phyloP scores from a whole-genome alignment of 441 rosid species.

The Capsella rubella region DNA sequence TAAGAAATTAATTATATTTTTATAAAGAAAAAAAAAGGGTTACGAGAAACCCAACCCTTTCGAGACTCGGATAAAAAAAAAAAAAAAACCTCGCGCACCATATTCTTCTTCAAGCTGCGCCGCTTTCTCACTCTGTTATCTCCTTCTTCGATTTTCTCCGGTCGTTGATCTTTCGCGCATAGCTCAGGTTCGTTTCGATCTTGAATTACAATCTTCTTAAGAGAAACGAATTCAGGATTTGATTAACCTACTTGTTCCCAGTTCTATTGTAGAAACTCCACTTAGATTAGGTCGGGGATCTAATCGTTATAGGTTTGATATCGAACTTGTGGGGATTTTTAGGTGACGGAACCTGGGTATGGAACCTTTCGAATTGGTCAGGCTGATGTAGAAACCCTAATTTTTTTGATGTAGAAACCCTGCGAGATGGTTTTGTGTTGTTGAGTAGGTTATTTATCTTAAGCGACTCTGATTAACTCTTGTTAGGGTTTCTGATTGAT shows the following conservation, averaged over 20 bases:
- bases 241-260: background rate
- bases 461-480: background rate
- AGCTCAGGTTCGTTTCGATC: conserved; percentile 40
- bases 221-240: background rate
- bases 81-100: background rate
- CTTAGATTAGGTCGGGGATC: conserved; percentile 18
- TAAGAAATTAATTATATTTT: background rate
- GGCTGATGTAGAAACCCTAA: conserved; percentile 27
- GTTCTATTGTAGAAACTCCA: background rate
- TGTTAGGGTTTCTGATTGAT: conserved; percentile 28
- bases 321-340: conserved; percentile 10
- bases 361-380: conserved; percentile 10
- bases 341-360: conserved; percentile 8
- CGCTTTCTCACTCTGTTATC: conserved; percentile 32
- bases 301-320: background rate
- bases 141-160: conserved; percentile 5
- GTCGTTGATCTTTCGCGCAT: conserved; percentile 14
- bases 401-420: background rate
- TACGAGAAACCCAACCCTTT: conserved; percentile 15
- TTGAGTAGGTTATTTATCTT: background rate
- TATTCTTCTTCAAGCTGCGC: conserved; percentile 15
- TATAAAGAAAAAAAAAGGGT: conserved; percentile 9
- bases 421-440: background rate
- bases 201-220: background rate
- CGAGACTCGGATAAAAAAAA: conserved; percentile 32